Percentiles rank a stretch among this genome's conserved stretches.
Conservation (phyloP, 192 early-diverging fungal genomes). For the Chytriomyces hyalinus region DNA sequence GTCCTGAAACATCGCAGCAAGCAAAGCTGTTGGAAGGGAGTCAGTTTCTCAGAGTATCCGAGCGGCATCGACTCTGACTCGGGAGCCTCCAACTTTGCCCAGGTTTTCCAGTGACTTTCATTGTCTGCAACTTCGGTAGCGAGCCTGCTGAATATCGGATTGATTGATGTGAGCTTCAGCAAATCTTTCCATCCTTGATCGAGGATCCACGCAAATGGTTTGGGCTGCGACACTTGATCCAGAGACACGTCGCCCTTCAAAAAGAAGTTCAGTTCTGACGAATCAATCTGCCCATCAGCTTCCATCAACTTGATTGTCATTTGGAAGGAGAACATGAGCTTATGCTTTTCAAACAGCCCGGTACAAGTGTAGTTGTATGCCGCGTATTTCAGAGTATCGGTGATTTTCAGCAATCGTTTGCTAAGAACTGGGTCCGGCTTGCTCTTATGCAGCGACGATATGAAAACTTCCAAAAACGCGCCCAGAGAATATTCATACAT, state of each 20-base stretch:
- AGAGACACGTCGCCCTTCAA: conserved; percentile 68
- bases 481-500: conserved; percentile 68
- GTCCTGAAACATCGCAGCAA: conserved; percentile 63
- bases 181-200: conserved; percentile 69
- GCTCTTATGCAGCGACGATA: conserved; percentile 56
- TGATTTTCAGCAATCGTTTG: conserved; percentile 61
- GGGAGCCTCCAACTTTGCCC: conserved; percentile 57
- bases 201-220: conserved; percentile 60
- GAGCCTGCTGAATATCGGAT: conserved; percentile 51
- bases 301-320: conserved; percentile 69
- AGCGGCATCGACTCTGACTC: conserved; percentile 58
- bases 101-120: conserved; percentile 54
- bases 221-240: conserved; percentile 54
- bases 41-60: conserved; percentile 57
- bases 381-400: conserved; percentile 65
- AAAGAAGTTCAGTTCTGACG: conserved; percentile 63
- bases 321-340: conserved; percentile 71
- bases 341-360: conserved; percentile 66
- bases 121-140: conserved; percentile 49
- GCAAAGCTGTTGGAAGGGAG: conserved; percentile 63
- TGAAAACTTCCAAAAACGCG: conserved; percentile 65
- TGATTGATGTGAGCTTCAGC: conserved; percentile 51
- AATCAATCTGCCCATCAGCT: conserved; percentile 58
- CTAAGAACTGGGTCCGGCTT: conserved; percentile 61
- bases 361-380: conserved; percentile 70